Evolutionary conservation across 78 protist species (phyloP).

Genomic region (Chrysochromulina tobinii): DNA sequence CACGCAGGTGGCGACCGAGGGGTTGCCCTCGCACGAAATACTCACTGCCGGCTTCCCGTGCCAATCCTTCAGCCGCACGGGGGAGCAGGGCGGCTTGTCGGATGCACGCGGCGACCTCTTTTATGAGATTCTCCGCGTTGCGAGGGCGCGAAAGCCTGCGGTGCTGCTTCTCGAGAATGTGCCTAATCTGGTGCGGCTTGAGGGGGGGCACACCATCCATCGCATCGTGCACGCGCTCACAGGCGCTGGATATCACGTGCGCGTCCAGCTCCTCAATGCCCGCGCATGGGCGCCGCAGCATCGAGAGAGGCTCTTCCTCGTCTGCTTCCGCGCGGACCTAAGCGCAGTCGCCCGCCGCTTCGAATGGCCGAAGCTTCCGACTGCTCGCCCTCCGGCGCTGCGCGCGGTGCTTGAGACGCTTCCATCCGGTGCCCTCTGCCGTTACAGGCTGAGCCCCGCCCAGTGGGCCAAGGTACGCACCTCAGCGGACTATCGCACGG

Average conservation of each 20-base stretch:
- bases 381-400: neutral
- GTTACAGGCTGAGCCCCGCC: neutral
- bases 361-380: neutral
- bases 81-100: neutral
- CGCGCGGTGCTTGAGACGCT: neutral
- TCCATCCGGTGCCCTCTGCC: neutral
- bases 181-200: neutral
- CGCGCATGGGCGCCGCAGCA: slow-evolving; percentile 12
- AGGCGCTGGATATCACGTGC: neutral
- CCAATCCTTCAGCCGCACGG: slow-evolving; percentile 19
- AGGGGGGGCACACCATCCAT: neutral
- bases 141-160: neutral
- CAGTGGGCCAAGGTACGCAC: neutral
- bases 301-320: neutral
- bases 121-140: neutral
- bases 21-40: slow-evolving; percentile 18
- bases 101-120: slow-evolving; percentile 23
- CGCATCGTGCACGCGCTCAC: neutral
- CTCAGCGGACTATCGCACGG: neutral
- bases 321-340: neutral
- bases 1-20: neutral
- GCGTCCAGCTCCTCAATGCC: neutral
- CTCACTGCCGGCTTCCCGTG: slow-evolving; percentile 43
- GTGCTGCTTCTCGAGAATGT: neutral
- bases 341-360: neutral